Evolutionary conservation across 163 green algal genomes (phyloP).

Genomic region (Scenedesmus sp.): DNA sequence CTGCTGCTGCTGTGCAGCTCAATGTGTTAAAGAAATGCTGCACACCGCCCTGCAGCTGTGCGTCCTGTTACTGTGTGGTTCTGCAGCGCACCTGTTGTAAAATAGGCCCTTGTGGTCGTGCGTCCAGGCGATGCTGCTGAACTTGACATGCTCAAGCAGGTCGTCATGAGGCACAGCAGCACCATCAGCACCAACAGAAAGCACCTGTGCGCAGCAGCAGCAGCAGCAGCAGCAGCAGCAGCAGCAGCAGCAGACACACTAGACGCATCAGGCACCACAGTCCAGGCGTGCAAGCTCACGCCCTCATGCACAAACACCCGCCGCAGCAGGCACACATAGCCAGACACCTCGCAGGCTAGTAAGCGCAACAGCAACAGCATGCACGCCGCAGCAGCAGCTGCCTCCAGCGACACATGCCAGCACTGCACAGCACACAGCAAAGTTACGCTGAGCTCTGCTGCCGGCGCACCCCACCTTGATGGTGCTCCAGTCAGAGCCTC

Average conservation of each 20-base stretch:
- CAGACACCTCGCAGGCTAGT: neutral
- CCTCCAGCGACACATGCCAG: too few species aligned
- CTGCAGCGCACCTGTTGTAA: constrained; percentile 80
- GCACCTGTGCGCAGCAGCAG: constrained; percentile 54
- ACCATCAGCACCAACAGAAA: constrained; percentile 69
- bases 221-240: neutral
- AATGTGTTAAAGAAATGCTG: neutral
- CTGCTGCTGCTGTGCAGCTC: neutral
- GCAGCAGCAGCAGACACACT: neutral
- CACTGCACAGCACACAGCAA: neutral
- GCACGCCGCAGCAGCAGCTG: neutral
- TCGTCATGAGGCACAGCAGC: constrained; percentile 74
- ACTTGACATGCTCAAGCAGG: constrained; percentile 91
- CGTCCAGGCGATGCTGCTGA: constrained; percentile 88
- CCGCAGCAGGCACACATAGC: neutral
- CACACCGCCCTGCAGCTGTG: neutral
- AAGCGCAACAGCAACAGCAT: neutral
- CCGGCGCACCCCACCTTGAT: constrained; percentile 68
- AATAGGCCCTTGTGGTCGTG: constrained; percentile 90
- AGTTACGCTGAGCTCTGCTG: neutral
- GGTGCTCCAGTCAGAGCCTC: constrained; percentile 88
- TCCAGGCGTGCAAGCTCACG: too few species aligned
- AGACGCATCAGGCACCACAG: too few species aligned
- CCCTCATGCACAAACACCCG: too few species aligned
- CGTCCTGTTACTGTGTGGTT: neutral